Base-by-base conservation (phyloP, 768 basidiomycete species). In the Mycena capillaripes region DNA sequence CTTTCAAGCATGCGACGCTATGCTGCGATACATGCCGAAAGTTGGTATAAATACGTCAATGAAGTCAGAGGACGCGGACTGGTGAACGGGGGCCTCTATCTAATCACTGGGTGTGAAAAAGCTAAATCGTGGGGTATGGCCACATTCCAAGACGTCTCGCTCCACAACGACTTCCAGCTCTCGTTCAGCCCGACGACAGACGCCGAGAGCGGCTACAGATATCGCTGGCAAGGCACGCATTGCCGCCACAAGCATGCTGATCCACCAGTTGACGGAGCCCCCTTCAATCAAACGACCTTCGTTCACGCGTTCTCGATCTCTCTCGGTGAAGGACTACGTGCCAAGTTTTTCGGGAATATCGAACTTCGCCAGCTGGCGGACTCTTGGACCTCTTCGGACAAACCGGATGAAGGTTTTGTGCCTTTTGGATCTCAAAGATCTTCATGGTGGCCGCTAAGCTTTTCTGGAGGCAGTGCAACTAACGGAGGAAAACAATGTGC, bases 41-140 rank as follows among this genome's bases (percentile, higher is more conserved):
- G n/a, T n/a, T n/a, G n/a, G n/a, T n/a, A n/a, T n/a, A 59, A 69
- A 38, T 71, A 72, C 34, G 34, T 64, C 29, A 63, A 72, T 25
- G 66, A 8, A 27, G 19, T 34, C 14, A 59, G 64, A 16, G 77
- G 71, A 0, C 63, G 74, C 23, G 59, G 63, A 17, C 58, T 72
- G 1, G 27, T 16, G 34, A 76, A 75, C 27, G 71, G 75, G 16
- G 70, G 64, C 23, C 66, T 77, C 17, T 76, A 74, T 50, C 75
- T 77, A 32, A 59, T 77, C 36, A 75, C 75, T 11, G 77, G 75
- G 2, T 71, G 73, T 14, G 76, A 76, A 46, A 76, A 78, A 42
- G 50, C 74, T 0, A 10, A 27, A 10, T 59, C 68, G 17, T 75
- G 77, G 71, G 75, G 69, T 7, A 73, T 66, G 34, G 76, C 73